A percentile compares a stretch with the other conserved stretches of the same genome.
These are phyloP conservation scores for Astrothelium macrocarpum DNA, from an alignment of 495 filamentous ascomycete genomes.

Conservation along the genomic window DNA sequence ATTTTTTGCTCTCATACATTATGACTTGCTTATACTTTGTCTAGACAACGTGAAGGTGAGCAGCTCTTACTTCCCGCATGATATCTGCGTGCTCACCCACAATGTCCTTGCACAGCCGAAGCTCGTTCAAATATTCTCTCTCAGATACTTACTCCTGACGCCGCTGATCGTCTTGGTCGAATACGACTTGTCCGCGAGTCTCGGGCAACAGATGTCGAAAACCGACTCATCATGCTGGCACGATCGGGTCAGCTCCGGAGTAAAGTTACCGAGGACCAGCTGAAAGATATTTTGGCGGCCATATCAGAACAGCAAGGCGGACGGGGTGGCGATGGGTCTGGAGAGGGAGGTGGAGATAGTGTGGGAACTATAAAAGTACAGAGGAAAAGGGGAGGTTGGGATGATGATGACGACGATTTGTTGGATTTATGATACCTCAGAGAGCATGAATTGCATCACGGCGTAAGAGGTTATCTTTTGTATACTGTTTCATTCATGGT, in stretches of 20 bases:
- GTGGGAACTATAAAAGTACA: conserved; percentile 76
- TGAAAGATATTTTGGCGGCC: conserved; percentile 81
- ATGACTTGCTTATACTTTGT: conserved; percentile 6
- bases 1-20: no score
- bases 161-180: conserved; percentile 82
- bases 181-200: conserved; percentile 93
- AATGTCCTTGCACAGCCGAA: conserved; percentile 39
- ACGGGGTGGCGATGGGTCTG: conserved; percentile 42
- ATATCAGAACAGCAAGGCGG: conserved; percentile 51
- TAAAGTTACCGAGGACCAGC: conserved; percentile 85
- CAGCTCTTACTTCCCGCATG: not conserved
- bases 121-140: conserved; percentile 66
- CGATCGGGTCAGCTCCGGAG: conserved; percentile 73
- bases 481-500: not conserved
- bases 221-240: conserved; percentile 84
- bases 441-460: conserved; percentile 9
- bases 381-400: conserved; percentile 76
- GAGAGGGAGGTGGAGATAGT: conserved; percentile 37
- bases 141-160: conserved; percentile 90
- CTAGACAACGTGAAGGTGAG: conserved; percentile 4
- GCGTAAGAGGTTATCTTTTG: not conserved
- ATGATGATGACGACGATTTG: conserved; percentile 71
- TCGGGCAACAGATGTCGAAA: conserved; percentile 83
- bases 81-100: conserved; percentile 29
- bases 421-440: conserved; percentile 44